phyloP scores from a whole-genome alignment of 2,329 filamentous ascomycete species.

The Blastomyces gilchristii region DNA sequence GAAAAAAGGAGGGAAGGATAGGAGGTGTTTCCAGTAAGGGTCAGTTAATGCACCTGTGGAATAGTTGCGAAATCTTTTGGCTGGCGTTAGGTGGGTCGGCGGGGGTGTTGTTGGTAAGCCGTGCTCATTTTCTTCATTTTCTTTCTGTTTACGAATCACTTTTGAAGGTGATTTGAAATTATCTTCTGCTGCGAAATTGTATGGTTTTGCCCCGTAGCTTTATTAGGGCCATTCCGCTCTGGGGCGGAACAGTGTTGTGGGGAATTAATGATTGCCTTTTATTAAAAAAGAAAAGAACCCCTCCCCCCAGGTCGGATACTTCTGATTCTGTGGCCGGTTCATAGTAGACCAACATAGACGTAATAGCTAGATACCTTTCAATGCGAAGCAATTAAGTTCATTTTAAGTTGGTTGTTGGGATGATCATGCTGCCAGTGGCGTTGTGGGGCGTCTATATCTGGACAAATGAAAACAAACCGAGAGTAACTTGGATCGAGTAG shows the following conservation, averaged over 20 bases:
- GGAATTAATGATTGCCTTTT: slow-evolving; percentile 8
- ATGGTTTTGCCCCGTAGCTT: slow-evolving; percentile 9
- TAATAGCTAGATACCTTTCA: slow-evolving; percentile 4
- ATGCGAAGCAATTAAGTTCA: slow-evolving; percentile 6
- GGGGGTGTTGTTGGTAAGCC: slow-evolving; percentile 8
- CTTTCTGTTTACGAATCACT: slow-evolving; percentile 1
- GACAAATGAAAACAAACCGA: not conserved
- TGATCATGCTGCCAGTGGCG: not conserved
- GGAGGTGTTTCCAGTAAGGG: not conserved
- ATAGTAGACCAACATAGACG: slow-evolving; percentile 4
- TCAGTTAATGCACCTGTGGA: not conserved
- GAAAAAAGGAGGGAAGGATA: slow-evolving; percentile 11
- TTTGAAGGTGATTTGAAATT: slow-evolving; percentile 11
- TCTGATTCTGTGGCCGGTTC: not conserved
- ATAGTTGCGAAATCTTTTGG: slow-evolving; percentile 7
- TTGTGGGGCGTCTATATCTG: not conserved
- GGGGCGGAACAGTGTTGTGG: slow-evolving; percentile 10
- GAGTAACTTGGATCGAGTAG: not conserved
- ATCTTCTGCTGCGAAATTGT: slow-evolving; percentile 7
- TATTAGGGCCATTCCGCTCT: slow-evolving; percentile 5
- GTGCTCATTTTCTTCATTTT: slow-evolving; percentile 12
- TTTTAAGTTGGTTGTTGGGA: not conserved
- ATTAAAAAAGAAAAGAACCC: not conserved
- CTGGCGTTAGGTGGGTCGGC: slow-evolving; percentile 11
- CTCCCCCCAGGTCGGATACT: not conserved